These are phyloP conservation scores for Pueraria montana DNA, from an alignment of 306 rosid species.

Conservation along the genomic window DNA sequence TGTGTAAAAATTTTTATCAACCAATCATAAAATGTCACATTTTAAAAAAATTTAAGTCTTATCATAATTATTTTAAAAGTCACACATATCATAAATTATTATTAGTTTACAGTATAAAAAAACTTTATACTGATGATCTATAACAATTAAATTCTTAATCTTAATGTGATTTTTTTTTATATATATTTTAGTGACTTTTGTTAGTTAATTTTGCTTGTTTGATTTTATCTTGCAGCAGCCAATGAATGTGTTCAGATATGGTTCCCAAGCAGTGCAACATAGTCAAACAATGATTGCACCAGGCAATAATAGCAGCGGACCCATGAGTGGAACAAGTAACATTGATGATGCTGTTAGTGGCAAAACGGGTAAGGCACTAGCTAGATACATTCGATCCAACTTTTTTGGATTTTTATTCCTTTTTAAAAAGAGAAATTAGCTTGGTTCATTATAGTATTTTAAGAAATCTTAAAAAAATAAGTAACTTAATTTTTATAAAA, in stretches of 20 bases:
- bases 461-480: not conserved
- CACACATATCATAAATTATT: too few species aligned
- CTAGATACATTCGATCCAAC: not conserved
- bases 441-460: not conserved
- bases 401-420: not conserved
- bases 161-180: too few species aligned
- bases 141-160: too few species aligned
- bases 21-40: too few species aligned
- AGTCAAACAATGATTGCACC: constrained; percentile 61
- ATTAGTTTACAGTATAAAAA: too few species aligned
- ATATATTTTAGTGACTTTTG: too few species aligned
- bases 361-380: constrained; percentile 40
- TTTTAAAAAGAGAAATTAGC: too few species aligned
- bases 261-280: constrained; percentile 63
- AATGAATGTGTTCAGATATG: constrained; percentile 66
- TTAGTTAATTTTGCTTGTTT: not conserved
- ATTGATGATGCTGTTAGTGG: constrained; percentile 54
- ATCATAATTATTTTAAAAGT: too few species aligned
- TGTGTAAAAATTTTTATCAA: too few species aligned
- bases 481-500: not conserved
- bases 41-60: too few species aligned
- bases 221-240: constrained; percentile 66
- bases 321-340: constrained; percentile 56
- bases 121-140: too few species aligned
- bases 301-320: constrained; percentile 49